phyloP scores from a whole-genome alignment of 2,329 filamentous ascomycete genomes.

The Sporothrix dimorphospora region DNA sequence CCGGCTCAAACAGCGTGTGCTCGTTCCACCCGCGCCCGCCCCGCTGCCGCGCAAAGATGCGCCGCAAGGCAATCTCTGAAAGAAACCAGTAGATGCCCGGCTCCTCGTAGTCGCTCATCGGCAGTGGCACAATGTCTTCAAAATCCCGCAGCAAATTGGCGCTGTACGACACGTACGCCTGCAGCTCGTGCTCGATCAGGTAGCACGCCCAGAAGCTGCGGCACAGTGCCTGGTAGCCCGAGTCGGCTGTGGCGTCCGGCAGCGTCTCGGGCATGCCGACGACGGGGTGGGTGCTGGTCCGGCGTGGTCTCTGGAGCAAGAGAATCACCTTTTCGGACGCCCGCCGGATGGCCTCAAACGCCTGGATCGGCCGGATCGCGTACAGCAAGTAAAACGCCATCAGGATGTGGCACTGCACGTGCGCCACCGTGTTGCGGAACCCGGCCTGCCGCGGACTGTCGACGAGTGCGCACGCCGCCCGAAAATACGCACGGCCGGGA shows the following conservation, averaged over 20 bases:
- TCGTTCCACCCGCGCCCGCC: constrained; percentile 31
- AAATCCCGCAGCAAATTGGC: constrained; percentile 31
- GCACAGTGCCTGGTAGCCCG: constrained; percentile 29
- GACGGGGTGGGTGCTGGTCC: neutral
- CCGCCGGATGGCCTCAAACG: neutral
- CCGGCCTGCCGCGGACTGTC: neutral
- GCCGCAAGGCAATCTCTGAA: constrained; percentile 33
- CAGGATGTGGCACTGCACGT: constrained; percentile 7
- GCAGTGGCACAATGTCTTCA: constrained; percentile 28
- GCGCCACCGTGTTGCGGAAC: neutral
- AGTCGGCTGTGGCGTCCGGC: neutral
- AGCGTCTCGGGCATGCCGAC: neutral
- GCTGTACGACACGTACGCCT: constrained; percentile 34
- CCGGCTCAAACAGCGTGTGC: constrained; percentile 32
- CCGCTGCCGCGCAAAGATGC: constrained; percentile 33
- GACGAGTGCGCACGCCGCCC: neutral
- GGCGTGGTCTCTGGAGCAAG: neutral
- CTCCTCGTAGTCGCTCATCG: constrained; percentile 34
- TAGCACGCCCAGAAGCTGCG: constrained; percentile 36
- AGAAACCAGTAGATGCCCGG: constrained; percentile 36
- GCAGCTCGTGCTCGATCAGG: constrained; percentile 35
- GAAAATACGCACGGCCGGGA: constrained; percentile 4
- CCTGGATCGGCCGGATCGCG: constrained; percentile 12
- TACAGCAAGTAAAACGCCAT: constrained; percentile 4
- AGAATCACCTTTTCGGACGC: constrained; percentile 2